Base-by-base conservation (phyloP, 1,284 basidiomycete species). In the Leccinum pachyderme region DNA sequence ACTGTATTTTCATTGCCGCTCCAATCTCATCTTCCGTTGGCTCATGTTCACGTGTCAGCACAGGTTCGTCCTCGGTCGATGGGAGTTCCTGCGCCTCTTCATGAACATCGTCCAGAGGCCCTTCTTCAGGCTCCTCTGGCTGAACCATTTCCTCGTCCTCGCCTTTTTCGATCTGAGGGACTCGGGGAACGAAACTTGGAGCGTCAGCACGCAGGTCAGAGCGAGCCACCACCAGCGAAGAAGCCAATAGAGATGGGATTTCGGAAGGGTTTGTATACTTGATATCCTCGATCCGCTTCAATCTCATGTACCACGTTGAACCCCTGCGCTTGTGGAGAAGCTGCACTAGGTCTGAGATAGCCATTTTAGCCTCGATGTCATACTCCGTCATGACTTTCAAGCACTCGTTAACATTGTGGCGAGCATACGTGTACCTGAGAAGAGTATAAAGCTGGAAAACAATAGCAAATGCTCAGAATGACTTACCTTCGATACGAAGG, bases 261-360 rank as follows among this genome's bases (percentile, higher is more conserved):
- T 71, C 66, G 3, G 55, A 54, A 9, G 57, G 56, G 11, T 53
- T 47, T 22, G 24, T n/a, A 32, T 52, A 68, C 8, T 59, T 5
- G 29, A 71, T 47, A n/a, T 59, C 29, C 7, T 51, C 47, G 41
- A 68, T 56, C 2, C 60, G 64, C 6, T 48, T 27, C 13, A 67
- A 15, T 25, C 13, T 31, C 4, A 51, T 9, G 6, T 53, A 46
- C 27, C 28, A 51, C 9, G 9, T 15, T 7, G 43, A 29, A 7
- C 39, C 43, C 24, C 52, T 57, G 51, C 37, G 44, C 28, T 53
- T 65, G 47, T 63, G 59, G 3, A 70, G 52, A 7, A 67, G 58
- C 3, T 65, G 68, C 7, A 67, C 66, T 2, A 67, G 9, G 32
- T 70, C 63, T 29, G 54, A 32, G 29, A 67, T 61, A 13, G 55